These are phyloP conservation scores for Magnaporthales sp. DNA, from an alignment of 2,329 filamentous ascomycete species.

Conservation along the genomic window DNA sequence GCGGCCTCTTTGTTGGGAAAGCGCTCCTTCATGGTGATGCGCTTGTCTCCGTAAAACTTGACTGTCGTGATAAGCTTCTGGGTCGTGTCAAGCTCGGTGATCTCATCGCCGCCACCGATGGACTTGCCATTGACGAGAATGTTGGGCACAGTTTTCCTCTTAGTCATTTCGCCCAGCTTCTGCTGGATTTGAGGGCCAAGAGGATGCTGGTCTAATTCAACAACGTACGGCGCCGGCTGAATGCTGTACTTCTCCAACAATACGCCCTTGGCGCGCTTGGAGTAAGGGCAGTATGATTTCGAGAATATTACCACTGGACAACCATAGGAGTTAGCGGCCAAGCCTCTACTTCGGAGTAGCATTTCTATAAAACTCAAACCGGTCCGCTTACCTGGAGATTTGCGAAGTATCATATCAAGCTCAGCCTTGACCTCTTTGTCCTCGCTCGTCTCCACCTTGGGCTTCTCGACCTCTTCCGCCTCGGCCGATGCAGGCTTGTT, in stretches of 20 bases:
- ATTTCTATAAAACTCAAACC: background rate
- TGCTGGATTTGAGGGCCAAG: conserved; percentile 67
- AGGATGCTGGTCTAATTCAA: conserved; percentile 80
- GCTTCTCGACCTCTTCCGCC: conserved; percentile 17
- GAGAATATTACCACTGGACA: conserved; percentile 86
- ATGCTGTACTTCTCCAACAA: conserved; percentile 81
- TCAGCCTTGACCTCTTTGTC: conserved; percentile 60
- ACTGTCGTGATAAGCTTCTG: conserved; percentile 65
- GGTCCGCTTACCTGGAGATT: conserved; percentile 61
- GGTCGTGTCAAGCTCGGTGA: conserved; percentile 60
- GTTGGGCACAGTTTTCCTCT: conserved; percentile 82
- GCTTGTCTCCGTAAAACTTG: conserved; percentile 63
- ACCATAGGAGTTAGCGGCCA: background rate
- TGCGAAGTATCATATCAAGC: conserved; percentile 72
- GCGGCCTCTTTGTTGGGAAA: conserved; percentile 15
- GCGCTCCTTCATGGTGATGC: conserved; percentile 42
- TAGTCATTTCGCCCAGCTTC: conserved; percentile 63
- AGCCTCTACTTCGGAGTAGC: background rate
- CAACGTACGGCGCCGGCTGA: conserved; percentile 71
- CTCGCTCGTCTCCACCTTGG: conserved; percentile 40
- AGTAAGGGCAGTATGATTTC: conserved; percentile 86
- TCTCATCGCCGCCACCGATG: conserved; percentile 84
- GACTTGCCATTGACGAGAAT: conserved; percentile 80
- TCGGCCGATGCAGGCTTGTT: conserved; percentile 35
- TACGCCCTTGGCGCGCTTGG: conserved; percentile 74